A percentile compares a stretch with the other conserved stretches of the same genome.
These are phyloP conservation scores for Lasiosphaeris hirsuta DNA, from an alignment of 495 filamentous ascomycete species.

Conservation along the genomic window DNA sequence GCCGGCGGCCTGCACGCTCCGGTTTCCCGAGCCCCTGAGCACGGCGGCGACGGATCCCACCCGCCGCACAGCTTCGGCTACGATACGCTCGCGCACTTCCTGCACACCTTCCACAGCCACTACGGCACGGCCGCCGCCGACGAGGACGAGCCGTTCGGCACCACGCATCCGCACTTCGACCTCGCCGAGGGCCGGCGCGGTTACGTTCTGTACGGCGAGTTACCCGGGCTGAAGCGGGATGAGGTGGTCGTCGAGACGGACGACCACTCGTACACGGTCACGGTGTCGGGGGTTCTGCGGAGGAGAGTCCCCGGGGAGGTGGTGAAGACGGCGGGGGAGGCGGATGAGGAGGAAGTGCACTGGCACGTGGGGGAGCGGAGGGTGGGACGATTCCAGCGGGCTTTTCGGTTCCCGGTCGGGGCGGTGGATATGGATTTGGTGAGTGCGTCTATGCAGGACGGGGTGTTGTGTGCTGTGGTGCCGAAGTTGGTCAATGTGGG, in stretches of 20 bases:
- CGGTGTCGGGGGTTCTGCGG: slow-evolving; percentile 6
- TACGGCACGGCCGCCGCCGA: not conserved
- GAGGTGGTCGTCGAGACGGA: slow-evolving; percentile 11
- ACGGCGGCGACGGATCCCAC: too few species aligned
- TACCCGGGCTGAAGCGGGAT: not conserved
- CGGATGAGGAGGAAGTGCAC: not conserved
- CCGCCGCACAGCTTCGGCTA: not conserved
- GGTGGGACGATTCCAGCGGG: slow-evolving; percentile 8
- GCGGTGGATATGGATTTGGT: slow-evolving; percentile 9
- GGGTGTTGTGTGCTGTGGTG: slow-evolving; percentile 9
- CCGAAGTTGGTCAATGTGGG: slow-evolving; percentile 10
- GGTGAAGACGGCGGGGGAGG: not conserved
- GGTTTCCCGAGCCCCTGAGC: too few species aligned
- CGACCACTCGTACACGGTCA: slow-evolving; percentile 11
- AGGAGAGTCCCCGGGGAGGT: not conserved
- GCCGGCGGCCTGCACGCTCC: not conserved
- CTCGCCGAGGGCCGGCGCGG: slow-evolving; percentile 8
- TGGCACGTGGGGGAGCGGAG: slow-evolving; percentile 15
- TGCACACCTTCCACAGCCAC: slow-evolving; percentile 16
- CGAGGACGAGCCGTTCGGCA: not conserved
- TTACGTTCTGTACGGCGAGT: slow-evolving; percentile 18
- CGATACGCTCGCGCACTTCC: slow-evolving; percentile 9
- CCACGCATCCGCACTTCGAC: slow-evolving; percentile 11
- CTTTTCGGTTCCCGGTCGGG: slow-evolving; percentile 9
- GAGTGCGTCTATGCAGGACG: slow-evolving; percentile 12